phyloP scores from a whole-genome alignment of 2,329 filamentous ascomycete genomes.

The Pezicula rhizophila region DNA sequence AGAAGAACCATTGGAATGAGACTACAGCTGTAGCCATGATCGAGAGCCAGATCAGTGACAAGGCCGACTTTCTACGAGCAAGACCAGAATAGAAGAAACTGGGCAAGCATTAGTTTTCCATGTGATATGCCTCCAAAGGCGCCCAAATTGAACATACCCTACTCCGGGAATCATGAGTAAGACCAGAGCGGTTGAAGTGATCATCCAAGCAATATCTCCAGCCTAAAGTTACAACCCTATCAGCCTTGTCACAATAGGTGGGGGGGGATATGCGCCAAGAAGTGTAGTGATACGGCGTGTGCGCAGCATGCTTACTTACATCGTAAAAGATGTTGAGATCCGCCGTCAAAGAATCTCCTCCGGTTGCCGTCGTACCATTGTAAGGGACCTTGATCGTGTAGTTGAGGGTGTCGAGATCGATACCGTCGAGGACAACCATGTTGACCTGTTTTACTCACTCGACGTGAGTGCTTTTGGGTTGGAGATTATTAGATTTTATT shows the following conservation, averaged over 20 bases:
- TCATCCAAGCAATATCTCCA: conserved; percentile 81
- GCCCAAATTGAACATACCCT: conserved; percentile 42
- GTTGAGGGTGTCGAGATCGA: conserved; percentile 38
- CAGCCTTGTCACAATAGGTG: neutral
- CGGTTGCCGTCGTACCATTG: conserved; percentile 50
- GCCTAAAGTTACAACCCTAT: conserved; percentile 66
- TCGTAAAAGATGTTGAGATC: conserved; percentile 85
- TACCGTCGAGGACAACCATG: conserved; percentile 25
- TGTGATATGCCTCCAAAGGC: conserved; percentile 12
- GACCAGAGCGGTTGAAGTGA: conserved; percentile 75
- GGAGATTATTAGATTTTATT: neutral
- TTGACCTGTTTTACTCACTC: neutral
- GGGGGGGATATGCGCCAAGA: neutral
- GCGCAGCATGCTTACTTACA: conserved; percentile 41
- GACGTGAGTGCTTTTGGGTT: neutral
- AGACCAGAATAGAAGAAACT: conserved; percentile 88
- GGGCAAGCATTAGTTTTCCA: conserved; percentile 9
- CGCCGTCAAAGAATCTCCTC: conserved; percentile 53
- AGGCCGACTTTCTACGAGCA: conserved; percentile 79
- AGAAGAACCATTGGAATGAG: conserved; percentile 80
- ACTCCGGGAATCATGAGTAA: conserved; percentile 91
- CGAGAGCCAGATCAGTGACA: conserved; percentile 86
- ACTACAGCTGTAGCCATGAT: conserved; percentile 80
- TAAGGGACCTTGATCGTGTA: conserved; percentile 39
- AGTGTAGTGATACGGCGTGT: no score